Evolutionary conservation across 208 protist genomes (phyloP).

Genomic region (Naegleria lovaniensis): DNA sequence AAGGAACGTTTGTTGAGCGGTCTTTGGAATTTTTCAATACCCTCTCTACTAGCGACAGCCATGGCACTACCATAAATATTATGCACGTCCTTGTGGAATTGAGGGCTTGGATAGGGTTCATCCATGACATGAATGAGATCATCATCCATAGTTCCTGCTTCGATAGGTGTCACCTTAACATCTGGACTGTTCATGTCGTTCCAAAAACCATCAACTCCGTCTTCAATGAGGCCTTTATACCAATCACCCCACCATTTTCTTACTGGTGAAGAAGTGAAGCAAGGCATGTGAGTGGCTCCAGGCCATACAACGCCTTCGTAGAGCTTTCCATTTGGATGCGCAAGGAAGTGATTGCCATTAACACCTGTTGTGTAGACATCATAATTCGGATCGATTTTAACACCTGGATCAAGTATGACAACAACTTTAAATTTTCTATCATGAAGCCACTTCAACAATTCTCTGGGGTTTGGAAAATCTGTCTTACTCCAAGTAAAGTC

Average conservation of each 20-base stretch:
- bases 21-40: constrained; percentile 22
- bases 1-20: constrained; percentile 30
- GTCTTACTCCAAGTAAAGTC: constrained; percentile 54
- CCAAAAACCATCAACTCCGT: constrained; percentile 63
- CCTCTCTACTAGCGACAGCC: constrained; percentile 20
- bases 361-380: constrained; percentile 42
- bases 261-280: constrained; percentile 46
- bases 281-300: constrained; percentile 52
- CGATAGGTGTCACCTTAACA: not conserved
- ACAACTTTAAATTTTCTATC: constrained; percentile 37
- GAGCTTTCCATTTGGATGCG: not conserved
- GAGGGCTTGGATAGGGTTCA: constrained; percentile 28
- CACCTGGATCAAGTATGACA: constrained; percentile 41
- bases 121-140: constrained; percentile 12
- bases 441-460: constrained; percentile 21
- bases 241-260: constrained; percentile 47
- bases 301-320: constrained; percentile 51
- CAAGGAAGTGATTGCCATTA: constrained; percentile 41
- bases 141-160: constrained; percentile 21
- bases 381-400: constrained; percentile 39
- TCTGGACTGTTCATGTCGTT: constrained; percentile 75
- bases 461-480: constrained; percentile 29
- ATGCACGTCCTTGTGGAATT: constrained; percentile 51
- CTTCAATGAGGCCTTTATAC: constrained; percentile 42
- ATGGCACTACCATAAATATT: constrained; percentile 60